Conservation (phyloP, 208 protist genomes). For the Herpetomonas muscarum region DNA sequence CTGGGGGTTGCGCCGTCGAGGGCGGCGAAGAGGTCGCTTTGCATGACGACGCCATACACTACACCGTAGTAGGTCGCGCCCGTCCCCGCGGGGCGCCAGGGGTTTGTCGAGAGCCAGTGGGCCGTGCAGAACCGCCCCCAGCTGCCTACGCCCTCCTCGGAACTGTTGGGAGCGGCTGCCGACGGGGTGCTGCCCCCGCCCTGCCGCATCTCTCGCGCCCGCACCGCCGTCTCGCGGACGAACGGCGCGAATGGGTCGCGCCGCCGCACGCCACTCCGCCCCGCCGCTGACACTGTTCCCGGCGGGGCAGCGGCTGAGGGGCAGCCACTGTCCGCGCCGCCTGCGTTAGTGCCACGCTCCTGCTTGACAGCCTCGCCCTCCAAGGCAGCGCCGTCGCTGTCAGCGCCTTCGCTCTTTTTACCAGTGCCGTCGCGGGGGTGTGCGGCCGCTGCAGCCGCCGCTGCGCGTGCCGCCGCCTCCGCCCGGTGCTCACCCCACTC, state of each 20-base stretch:
- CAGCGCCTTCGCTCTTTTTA: not conserved
- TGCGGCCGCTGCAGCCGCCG: slow-evolving; percentile 2
- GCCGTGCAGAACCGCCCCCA: slow-evolving; percentile 11
- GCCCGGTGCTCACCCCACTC: slow-evolving; percentile 17
- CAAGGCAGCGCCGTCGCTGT: not conserved
- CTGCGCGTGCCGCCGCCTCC: slow-evolving; percentile 4
- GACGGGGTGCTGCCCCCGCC: not conserved
- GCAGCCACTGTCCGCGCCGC: not conserved
- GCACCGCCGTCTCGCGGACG: slow-evolving; percentile 3
- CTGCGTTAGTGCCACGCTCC: slow-evolving; percentile 2
- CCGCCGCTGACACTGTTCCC: slow-evolving; percentile 1
- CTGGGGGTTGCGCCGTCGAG: slow-evolving; percentile 4
- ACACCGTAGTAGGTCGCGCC: slow-evolving; percentile 67
- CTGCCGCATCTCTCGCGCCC: not conserved
- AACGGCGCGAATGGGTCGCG: slow-evolving; percentile 15
- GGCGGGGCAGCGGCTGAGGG: too few relatives aligned
- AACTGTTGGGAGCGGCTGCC: not conserved
- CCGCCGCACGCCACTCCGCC: not conserved
- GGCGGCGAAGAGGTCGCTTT: slow-evolving; percentile 16
- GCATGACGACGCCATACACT: slow-evolving; percentile 50
- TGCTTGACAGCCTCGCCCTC: not conserved
- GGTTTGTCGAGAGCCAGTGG: slow-evolving; percentile 53
- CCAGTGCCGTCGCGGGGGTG: not conserved
- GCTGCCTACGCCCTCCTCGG: not conserved
- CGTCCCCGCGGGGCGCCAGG: slow-evolving; percentile 30